These are phyloP conservation scores for Parmelia sp. DNA, from an alignment of 495 filamentous ascomycete species.

Conservation along the genomic window DNA sequence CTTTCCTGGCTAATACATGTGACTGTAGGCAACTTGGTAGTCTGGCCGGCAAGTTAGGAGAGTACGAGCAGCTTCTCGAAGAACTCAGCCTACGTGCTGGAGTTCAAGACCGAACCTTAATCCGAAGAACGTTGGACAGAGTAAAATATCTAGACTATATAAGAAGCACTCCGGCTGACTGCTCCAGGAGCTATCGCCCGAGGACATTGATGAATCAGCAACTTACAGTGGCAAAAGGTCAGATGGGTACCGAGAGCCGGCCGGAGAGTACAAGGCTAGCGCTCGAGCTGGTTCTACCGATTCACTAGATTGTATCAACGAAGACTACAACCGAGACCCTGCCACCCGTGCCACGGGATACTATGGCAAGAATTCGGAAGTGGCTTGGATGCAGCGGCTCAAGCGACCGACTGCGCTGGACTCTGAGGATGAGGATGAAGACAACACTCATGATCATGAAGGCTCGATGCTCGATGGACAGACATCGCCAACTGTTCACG, in stretches of 20 bases:
- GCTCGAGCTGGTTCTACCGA: slow-evolving; percentile 57
- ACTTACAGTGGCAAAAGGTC: slow-evolving; percentile 1
- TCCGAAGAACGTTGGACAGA: slow-evolving; percentile 25
- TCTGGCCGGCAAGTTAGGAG: slow-evolving; percentile 42
- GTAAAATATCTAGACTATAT: slow-evolving; percentile 5
- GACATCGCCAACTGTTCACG: slow-evolving; percentile 5
- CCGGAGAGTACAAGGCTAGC: slow-evolving; percentile 30
- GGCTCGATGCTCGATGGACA: slow-evolving; percentile 33
- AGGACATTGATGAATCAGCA: slow-evolving; percentile 12
- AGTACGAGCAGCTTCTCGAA: slow-evolving; percentile 45
- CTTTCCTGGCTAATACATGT: slow-evolving; percentile 19
- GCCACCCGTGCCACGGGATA: slow-evolving; percentile 51
- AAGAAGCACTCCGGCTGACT: slow-evolving; percentile 2
- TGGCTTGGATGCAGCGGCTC: slow-evolving; percentile 54
- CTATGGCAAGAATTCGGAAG: slow-evolving; percentile 59
- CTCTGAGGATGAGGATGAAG: slow-evolving; percentile 17
- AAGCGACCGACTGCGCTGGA: slow-evolving; percentile 35
- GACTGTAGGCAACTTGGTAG: slow-evolving; percentile 36
- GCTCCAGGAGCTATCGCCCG: slow-evolving; percentile 15
- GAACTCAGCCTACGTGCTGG: slow-evolving; percentile 37
- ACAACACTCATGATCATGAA: slow-evolving; percentile 19
- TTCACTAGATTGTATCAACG: slow-evolving; percentile 53
- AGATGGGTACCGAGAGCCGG: slow-evolving; percentile 24
- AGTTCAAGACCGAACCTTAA: slow-evolving; percentile 32
- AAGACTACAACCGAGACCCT: slow-evolving; percentile 52